phyloP scores from a whole-genome alignment of 768 basidiomycete species.

The Cubamyces sp. region DNA sequence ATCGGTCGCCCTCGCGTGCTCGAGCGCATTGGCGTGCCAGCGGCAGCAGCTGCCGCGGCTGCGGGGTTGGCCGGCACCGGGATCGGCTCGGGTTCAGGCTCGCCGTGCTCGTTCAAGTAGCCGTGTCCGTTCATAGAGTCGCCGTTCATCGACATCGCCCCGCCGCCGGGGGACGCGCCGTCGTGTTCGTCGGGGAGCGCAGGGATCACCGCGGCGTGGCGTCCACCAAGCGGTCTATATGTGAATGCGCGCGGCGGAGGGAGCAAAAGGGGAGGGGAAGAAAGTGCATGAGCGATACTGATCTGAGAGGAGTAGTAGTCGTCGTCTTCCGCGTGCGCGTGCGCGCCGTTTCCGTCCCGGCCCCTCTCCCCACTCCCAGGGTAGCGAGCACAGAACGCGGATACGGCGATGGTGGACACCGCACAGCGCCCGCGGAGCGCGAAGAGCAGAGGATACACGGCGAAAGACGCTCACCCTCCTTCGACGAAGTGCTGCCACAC shows the following conservation, averaged over 20 bases:
- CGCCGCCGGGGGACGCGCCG: conserved; percentile 7
- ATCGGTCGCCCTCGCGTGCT: conserved; percentile 9
- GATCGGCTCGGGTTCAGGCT: conserved; percentile 13
- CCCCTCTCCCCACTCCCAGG: no score
- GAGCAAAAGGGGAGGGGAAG: conserved; percentile 9
- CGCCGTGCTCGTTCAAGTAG: conserved; percentile 21
- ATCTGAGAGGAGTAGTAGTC: not conserved
- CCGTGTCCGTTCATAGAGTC: conserved; percentile 21
- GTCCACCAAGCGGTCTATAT: conserved; percentile 72
- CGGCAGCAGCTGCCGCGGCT: not conserved
- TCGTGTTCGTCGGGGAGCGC: conserved; percentile 71
- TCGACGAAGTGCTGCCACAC: conserved; percentile 88
- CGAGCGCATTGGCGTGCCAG: not conserved
- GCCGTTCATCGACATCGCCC: conserved; percentile 1
- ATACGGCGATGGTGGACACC: not conserved
- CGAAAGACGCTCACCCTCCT: conserved; percentile 67
- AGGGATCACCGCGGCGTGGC: conserved; percentile 82
- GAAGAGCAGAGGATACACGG: conserved; percentile 5
- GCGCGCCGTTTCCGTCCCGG: not conserved
- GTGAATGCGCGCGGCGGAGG: conserved; percentile 12
- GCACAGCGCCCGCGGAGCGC: not conserved
- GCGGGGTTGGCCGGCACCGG: not conserved
- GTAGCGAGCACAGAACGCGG: not conserved
- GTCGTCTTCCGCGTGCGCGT: not conserved
- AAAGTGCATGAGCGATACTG: conserved; percentile 19